A percentile compares a stretch with the other conserved stretches of the same genome.
Evolutionary conservation across 768 basidiomycete genomes (phyloP).

Genomic region (Mycena capillaripes): DNA sequence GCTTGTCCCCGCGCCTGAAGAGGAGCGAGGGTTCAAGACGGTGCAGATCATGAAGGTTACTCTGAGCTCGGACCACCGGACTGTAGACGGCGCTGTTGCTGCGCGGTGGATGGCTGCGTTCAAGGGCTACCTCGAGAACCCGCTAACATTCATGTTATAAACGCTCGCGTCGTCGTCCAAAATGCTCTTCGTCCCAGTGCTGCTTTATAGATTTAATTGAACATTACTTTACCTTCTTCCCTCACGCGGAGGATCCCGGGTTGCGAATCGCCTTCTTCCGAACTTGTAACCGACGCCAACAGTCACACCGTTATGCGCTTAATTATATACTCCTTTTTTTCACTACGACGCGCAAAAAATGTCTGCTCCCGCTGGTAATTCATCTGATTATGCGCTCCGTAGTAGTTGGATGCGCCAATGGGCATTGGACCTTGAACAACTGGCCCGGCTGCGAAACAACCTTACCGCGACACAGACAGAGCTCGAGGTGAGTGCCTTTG

Average conservation of each 20-base stretch:
- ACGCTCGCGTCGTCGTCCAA: constrained; percentile 25
- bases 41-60: constrained; percentile 96
- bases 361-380: neutral
- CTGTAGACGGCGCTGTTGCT: constrained; percentile 96
- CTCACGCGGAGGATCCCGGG: too few relatives aligned
- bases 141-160: constrained; percentile 96
- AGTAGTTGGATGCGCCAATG: neutral
- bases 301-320: constrained; percentile 4
- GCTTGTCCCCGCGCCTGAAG: constrained; percentile 87
- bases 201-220: constrained; percentile 29
- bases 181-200: constrained; percentile 10
- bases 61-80: constrained; percentile 94
- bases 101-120: constrained; percentile 94
- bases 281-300: constrained; percentile 6
- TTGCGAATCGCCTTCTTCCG: too few relatives aligned
- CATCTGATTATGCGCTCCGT: neutral
- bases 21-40: constrained; percentile 96
- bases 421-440: neutral
- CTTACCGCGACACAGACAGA: neutral
- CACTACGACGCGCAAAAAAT: too few relatives aligned
- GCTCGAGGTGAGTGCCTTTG: constrained; percentile 8
- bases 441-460: neutral
- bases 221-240: neutral
- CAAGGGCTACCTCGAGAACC: constrained; percentile 97
- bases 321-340: neutral